A percentile compares a stretch with the other conserved stretches of the same genome.
Conservation (phyloP, 306 rosid species). For the Castanea sativa region DNA sequence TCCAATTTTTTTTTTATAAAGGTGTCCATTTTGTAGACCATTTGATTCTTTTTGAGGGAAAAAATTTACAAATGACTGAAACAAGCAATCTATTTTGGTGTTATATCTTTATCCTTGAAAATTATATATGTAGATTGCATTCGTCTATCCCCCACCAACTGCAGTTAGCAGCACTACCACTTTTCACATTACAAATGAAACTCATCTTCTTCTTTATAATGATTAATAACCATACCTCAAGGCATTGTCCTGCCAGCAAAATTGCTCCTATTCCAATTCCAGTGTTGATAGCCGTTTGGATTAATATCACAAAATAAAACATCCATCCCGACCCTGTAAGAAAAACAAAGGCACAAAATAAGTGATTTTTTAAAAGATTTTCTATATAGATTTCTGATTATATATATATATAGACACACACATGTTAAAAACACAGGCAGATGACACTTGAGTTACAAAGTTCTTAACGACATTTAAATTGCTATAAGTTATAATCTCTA, state of each 20-base stretch:
- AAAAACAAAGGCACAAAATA: background rate
- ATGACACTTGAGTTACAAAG: no score
- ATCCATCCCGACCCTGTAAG: slow-evolving; percentile 85
- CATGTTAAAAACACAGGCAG: no score
- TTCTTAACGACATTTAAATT: no score
- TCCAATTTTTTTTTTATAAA: background rate
- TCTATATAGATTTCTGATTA: no score
- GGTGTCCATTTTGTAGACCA: background rate
- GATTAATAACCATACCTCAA: slow-evolving; percentile 43
- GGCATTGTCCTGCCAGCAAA: slow-evolving; percentile 72
- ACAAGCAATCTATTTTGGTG: no score
- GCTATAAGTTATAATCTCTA: background rate
- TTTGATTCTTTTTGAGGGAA: no score
- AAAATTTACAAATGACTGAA: background rate
- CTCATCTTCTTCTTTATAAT: no score
- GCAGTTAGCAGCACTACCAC: background rate
- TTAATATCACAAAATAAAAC: slow-evolving; percentile 84
- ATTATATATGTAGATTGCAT: background rate
- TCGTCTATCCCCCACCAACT: background rate
- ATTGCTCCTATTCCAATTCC: slow-evolving; percentile 91
- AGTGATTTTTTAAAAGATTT: no score
- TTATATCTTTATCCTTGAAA: no score
- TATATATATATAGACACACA: no score
- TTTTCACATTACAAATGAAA: no score
- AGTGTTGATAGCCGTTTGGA: slow-evolving; percentile 87